Evolutionary conservation across 805 yeast genomes (phyloP), one percentile per base, ranked within the genome.

Genomic region (Metahyphopichia silvanorum): DNA sequence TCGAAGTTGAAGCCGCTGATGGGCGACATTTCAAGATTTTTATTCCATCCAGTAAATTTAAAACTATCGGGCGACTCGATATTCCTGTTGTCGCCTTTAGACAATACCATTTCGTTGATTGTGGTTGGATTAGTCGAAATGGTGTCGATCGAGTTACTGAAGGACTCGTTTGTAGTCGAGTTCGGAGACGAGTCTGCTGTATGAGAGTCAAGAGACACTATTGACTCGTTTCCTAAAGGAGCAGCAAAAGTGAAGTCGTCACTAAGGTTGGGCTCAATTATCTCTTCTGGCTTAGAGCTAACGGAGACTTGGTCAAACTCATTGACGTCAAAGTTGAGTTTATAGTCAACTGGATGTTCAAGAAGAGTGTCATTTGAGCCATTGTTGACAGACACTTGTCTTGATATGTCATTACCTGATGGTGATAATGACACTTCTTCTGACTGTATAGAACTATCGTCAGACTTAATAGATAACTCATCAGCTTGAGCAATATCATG

Each of bases 61-160:
- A n/a, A n/a, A n/a, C n/a, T n/a, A n/a, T n/a, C n/a, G n/a, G n/a
- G n/a, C n/a, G n/a, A n/a, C n/a, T n/a, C n/a, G n/a, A n/a, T n/a
- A n/a, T n/a, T n/a, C n/a, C n/a, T n/a, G n/a, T n/a, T n/a, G n/a
- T n/a, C n/a, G n/a, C n/a, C n/a, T n/a, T n/a, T n/a, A n/a, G n/a
- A n/a, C n/a, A n/a, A n/a, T n/a, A n/a, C n/a, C n/a, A n/a, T n/a
- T n/a, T n/a, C n/a, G n/a, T n/a, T n/a, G n/a, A n/a, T n/a, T n/a
- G n/a, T 43, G 9, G 65, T 60, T 8, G 56, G 58, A 15, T 42
- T 42, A 2, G 68, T 60, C 3, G 66, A 57, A 14, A 61, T 36
- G 11, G 67, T 55, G 18, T 49, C 63, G 21, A 55, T 35, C 11
- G 66, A 60, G 28, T 51, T 58, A 32, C 45, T 53, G 33, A 54